Evolutionary conservation across 2,329 filamentous ascomycete genomes (phyloP).

Genomic region (Penicillium sp.): DNA sequence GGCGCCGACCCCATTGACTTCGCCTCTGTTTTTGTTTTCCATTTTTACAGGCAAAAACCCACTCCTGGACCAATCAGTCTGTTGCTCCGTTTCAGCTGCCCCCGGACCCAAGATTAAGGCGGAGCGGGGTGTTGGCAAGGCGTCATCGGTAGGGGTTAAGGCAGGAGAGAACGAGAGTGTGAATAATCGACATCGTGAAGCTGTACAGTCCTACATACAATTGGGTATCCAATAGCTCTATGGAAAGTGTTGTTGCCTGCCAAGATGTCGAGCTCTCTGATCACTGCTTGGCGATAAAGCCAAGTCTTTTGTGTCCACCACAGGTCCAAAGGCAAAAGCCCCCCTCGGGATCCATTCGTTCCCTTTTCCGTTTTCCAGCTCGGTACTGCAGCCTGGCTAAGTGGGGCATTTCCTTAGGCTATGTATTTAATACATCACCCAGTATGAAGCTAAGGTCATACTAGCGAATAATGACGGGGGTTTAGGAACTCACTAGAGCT

Average conservation of each 20-base stretch:
- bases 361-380: neutral
- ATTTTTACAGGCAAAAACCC: neutral
- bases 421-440: neutral
- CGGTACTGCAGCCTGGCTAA: conserved; percentile 1
- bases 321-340: neutral
- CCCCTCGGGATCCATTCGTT: neutral
- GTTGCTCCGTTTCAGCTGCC: conserved; percentile 3
- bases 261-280: conserved; percentile 6
- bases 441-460: neutral
- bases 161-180: neutral
- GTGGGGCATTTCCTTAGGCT: neutral
- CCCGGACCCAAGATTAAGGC: neutral
- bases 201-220: neutral
- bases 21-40: conserved; percentile 1
- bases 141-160: neutral
- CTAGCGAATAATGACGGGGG: neutral
- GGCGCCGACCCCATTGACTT: conserved; percentile 6
- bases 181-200: no score
- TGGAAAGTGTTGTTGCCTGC: conserved; percentile 2
- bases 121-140: neutral
- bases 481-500: neutral
- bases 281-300: conserved; percentile 7
- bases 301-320: conserved; percentile 5
- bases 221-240: neutral
- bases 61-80: neutral